phyloP scores from a whole-genome alignment of 371 early-diverging fungal genomes.

The Phascolomyces articulosus region DNA sequence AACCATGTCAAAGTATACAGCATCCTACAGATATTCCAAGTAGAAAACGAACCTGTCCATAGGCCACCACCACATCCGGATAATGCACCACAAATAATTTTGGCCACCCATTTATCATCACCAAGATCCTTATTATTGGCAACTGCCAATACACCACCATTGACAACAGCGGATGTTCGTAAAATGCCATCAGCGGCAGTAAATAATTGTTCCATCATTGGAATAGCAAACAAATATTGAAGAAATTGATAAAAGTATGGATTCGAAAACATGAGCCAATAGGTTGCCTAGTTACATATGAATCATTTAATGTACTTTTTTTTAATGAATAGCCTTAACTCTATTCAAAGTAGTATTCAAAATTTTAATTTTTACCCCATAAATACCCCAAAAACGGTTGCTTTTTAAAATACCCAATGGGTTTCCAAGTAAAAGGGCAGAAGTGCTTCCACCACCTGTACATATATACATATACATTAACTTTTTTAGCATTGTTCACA shows the following conservation, averaged over 20 bases:
- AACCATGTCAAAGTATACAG: too few species aligned
- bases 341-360: too few species aligned
- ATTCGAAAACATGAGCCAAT: constrained; percentile 45
- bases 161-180: constrained; percentile 49
- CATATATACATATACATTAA: too few species aligned
- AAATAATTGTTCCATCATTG: constrained; percentile 49
- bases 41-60: constrained; percentile 38
- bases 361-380: constrained; percentile 32
- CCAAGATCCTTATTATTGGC: constrained; percentile 43
- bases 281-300: constrained; percentile 19
- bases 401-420: constrained; percentile 44
- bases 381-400: constrained; percentile 45
- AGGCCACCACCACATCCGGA: constrained; percentile 61
- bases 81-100: constrained; percentile 55
- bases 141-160: constrained; percentile 57
- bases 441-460: constrained; percentile 60
- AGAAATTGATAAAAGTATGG: constrained; percentile 33
- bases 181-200: constrained; percentile 52
- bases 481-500: too few species aligned
- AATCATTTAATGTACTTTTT: too few species aligned
- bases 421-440: constrained; percentile 42
- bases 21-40: too few species aligned
- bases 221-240: constrained; percentile 34
- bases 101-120: constrained; percentile 49
- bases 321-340: too few species aligned